phyloP scores from a whole-genome alignment of 2,329 filamentous ascomycete species.

The Penicillium concentricum region DNA sequence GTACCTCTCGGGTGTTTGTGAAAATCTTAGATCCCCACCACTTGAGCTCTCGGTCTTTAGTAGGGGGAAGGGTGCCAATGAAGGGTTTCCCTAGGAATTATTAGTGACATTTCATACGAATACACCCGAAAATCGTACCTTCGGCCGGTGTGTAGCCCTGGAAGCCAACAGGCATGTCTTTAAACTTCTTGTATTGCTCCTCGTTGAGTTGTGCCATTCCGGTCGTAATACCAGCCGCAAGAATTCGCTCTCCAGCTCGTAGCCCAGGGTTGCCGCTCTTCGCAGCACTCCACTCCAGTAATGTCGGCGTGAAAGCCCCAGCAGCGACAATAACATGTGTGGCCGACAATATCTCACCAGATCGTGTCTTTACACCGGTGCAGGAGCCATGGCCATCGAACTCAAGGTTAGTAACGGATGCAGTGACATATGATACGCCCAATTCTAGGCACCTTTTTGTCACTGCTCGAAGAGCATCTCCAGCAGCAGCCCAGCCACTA shows the following conservation, averaged over 20 bases:
- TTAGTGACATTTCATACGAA: slow-evolving; percentile 13
- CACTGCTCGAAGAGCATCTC: slow-evolving; percentile 56
- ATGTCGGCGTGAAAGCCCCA: slow-evolving; percentile 35
- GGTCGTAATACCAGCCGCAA: slow-evolving; percentile 49
- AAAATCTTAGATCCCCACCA: slow-evolving; percentile 65
- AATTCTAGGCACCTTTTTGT: slow-evolving; percentile 54
- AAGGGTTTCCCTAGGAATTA: slow-evolving; percentile 49
- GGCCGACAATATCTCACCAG: slow-evolving; percentile 27
- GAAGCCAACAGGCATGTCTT: slow-evolving; percentile 46
- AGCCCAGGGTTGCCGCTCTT: slow-evolving; percentile 41
- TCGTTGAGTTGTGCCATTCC: slow-evolving; percentile 49
- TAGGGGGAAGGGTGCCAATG: slow-evolving; percentile 59
- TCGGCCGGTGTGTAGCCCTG: slow-evolving; percentile 45
- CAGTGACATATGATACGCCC: slow-evolving; percentile 60
- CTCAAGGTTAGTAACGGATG: slow-evolving; percentile 39
- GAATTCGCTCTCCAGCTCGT: slow-evolving; percentile 50
- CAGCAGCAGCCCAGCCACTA: slow-evolving; percentile 64
- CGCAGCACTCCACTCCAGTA: slow-evolving; percentile 48
- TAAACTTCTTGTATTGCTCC: slow-evolving; percentile 37
- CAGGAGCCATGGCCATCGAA: slow-evolving; percentile 49
- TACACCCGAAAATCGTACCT: slow-evolving; percentile 20
- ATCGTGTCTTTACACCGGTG: slow-evolving; percentile 28
- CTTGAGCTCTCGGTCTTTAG: slow-evolving; percentile 48
- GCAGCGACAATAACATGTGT: slow-evolving; percentile 30
- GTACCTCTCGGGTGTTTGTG: slow-evolving; percentile 53